Conservation (phyloP, 306 rosid genomes). For the Cyclanthera cordifolia region DNA sequence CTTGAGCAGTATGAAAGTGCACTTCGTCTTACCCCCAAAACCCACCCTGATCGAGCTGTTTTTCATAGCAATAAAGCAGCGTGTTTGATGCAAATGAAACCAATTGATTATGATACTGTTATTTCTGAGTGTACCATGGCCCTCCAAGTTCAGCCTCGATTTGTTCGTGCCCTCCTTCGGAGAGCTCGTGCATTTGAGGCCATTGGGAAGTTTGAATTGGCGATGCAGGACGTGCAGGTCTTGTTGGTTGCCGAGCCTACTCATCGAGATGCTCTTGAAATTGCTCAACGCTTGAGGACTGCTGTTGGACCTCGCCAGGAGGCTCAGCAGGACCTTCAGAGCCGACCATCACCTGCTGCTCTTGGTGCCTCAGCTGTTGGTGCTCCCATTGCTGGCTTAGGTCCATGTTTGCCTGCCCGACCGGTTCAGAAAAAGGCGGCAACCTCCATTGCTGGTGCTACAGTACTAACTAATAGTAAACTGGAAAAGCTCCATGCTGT, state of each 20-base stretch:
- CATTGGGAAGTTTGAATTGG: constrained; percentile 66
- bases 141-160: constrained; percentile 76
- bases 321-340: constrained; percentile 88
- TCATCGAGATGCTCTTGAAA: constrained; percentile 70
- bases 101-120: constrained; percentile 70
- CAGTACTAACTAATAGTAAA: constrained; percentile 31
- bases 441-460: constrained; percentile 25
- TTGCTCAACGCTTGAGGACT: constrained; percentile 58
- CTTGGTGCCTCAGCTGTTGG: constrained; percentile 96
- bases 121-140: constrained; percentile 89
- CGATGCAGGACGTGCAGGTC: constrained; percentile 73
- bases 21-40: constrained; percentile 66
- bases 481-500: constrained; percentile 39
- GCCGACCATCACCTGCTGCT: constrained; percentile 99
- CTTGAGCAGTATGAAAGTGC: constrained; percentile 84
- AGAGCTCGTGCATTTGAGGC: constrained; percentile 85
- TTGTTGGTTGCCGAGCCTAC: constrained; percentile 61
- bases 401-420: constrained; percentile 74
- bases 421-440: constrained; percentile 48
- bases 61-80: constrained; percentile 92
- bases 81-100: constrained; percentile 95
- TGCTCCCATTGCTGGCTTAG: constrained; percentile 78
- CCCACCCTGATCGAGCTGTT: constrained; percentile 64
- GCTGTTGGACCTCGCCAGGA: constrained; percentile 75
- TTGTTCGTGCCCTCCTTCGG: constrained; percentile 70